A percentile compares a stretch with the other conserved stretches of the same genome.
These are phyloP conservation scores for Amanita inopinata DNA, from an alignment of 768 basidiomycete species.

Conservation along the genomic window DNA sequence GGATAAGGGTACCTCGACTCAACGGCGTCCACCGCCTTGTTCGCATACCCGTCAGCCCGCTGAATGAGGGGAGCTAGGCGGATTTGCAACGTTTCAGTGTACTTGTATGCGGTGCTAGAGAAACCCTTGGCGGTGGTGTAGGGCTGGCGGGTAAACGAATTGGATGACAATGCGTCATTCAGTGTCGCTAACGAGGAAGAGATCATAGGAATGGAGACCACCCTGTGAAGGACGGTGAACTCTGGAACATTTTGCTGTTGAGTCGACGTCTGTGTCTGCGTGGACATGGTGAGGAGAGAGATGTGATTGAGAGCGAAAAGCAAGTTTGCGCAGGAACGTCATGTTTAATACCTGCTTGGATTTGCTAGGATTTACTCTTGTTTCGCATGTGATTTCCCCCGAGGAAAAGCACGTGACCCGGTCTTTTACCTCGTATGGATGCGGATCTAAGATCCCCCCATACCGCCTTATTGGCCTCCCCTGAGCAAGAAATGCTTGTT, in stretches of 20 bases:
- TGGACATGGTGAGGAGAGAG: conserved; percentile 9
- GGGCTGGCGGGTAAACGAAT: conserved; percentile 51
- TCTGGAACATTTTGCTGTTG: conserved; percentile 27
- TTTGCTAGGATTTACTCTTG: neutral
- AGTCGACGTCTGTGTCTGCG: conserved; percentile 16
- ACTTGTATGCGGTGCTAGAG: conserved; percentile 47
- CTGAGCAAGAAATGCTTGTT: too few relatives aligned
- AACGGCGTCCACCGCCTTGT: conserved; percentile 67
- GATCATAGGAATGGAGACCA: conserved; percentile 68
- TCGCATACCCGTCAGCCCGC: conserved; percentile 55
- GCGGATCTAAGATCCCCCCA: neutral
- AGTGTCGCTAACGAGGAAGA: conserved; percentile 52
- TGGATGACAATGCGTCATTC: conserved; percentile 47
- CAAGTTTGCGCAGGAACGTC: neutral
- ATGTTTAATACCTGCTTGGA: conserved; percentile 4
- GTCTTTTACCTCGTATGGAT: neutral
- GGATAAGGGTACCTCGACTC: conserved; percentile 68
- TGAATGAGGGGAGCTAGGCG: conserved; percentile 57
- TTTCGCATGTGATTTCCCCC: conserved; percentile 9
- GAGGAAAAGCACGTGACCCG: conserved; percentile 3
- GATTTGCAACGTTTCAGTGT: conserved; percentile 55
- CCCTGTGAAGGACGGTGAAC: conserved; percentile 50
- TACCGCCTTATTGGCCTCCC: too few relatives aligned
- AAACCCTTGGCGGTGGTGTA: conserved; percentile 59
- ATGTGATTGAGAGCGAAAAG: neutral